Evolutionary conservation across 441 rosid species (phyloP).

Genomic region (Croton setiger): DNA sequence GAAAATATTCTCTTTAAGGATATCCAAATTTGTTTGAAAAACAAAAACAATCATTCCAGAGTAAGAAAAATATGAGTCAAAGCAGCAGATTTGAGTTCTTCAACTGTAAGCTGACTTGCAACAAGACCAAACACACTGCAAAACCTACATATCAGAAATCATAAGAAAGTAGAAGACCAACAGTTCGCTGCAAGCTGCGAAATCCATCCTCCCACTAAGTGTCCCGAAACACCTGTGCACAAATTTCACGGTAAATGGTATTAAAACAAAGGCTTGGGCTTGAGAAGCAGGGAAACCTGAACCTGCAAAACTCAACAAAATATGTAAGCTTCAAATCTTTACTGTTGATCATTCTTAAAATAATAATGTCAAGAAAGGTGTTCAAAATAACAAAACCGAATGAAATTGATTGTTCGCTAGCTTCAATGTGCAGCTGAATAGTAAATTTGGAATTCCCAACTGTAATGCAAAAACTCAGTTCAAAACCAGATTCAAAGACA

Average conservation of each 20-base stretch:
- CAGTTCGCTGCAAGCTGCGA: not conserved
- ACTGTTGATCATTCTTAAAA: not conserved
- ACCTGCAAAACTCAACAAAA: conserved; percentile 42
- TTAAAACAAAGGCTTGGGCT: conserved; percentile 19
- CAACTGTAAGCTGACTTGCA: not conserved
- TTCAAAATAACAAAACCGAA: conserved; percentile 25
- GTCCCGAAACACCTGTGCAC: conserved; percentile 30
- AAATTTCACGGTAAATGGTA: conserved; percentile 29
- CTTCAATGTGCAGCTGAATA: conserved; percentile 25
- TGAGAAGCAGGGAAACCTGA: conserved; percentile 41
- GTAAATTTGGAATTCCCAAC: conserved; percentile 28
- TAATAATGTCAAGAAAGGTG: not conserved
- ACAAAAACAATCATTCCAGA: too few relatives aligned
- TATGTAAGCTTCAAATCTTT: conserved; percentile 7
- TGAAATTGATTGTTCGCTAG: conserved; percentile 25
- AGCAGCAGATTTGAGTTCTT: not conserved
- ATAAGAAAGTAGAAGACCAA: not conserved
- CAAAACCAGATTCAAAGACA: not conserved
- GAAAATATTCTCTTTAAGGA: too few relatives aligned
- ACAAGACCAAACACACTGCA: not conserved
- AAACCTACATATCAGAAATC: not conserved
- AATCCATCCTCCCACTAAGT: not conserved
- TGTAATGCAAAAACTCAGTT: conserved; percentile 18
- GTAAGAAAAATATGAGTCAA: not conserved
- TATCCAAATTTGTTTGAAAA: too few relatives aligned